Evolutionary conservation across 2,329 filamentous ascomycete species (phyloP), one percentile per base, ranked within the genome.

Genomic region (Lasiodiplodia sp.): DNA sequence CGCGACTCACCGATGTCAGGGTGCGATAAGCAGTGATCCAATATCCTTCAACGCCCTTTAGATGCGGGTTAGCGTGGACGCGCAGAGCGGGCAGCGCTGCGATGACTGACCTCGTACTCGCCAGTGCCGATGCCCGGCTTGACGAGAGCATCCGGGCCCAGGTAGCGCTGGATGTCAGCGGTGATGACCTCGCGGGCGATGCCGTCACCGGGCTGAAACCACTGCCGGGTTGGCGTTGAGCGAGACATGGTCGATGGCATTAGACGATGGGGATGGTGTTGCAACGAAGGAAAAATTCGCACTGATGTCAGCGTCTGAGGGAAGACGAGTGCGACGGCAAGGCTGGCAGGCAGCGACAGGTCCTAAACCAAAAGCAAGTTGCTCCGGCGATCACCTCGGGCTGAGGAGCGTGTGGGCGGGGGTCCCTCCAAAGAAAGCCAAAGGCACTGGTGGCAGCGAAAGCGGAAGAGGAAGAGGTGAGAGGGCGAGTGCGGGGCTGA

Each of bases 11-110:
- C 74, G 81, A 78, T 55, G 83, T 85, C 67, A 85, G 76, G 58
- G 82, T 85, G 52, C 83, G 81, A 74, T 84, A 85, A 44, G 83
- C 83, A 66, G 82, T 83, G 72, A 85, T 84, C 82, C 81, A 84
- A 78, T 83, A 85, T 69, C 83, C 83, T 62, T 78, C 72, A 69
- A 82, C 78, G 73, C 82, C 81, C 81, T 58, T 68, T 73, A 75
- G 76, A 73, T 70, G 14, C 5, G 21, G 6, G 58, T 69, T 49
- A 70, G 65, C 55, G 23, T 18, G 4, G n/a, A 21, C 23, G 18
- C 8, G 38, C 53, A 34, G 34, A n/a, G n/a, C 55, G 67, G 52
- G 34, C 68, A 69, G 70, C 49, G 47, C 21, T 67, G 72, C 79
- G 40, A 52, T 38, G 44, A 40, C 67, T 64, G 57, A 84, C 82